Base-by-base conservation (phyloP, 1,284 basidiomycete species). In the Retiboletus flavoniger region DNA sequence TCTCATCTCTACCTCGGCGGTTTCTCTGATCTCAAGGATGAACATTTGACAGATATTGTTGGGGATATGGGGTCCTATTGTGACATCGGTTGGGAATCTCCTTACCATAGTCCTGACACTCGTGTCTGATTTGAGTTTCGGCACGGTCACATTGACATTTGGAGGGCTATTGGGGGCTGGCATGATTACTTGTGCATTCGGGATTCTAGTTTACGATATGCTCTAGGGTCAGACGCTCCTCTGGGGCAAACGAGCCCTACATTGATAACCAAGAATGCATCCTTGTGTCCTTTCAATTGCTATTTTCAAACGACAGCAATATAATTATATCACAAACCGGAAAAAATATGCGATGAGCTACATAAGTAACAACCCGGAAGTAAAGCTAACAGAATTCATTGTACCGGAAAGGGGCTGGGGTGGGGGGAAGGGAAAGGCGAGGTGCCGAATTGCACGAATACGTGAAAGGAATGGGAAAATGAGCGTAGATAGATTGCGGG, bases 31-130 rank as follows among this genome's bases (percentile, higher is more conserved):
- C 52, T 63, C 44, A 53, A 28, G n/a, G 5, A 51, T 55, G 29
- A 24, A 28, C 16, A 8, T 46, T 51, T 54, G 53, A 13, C 57
- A 92, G 90, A 80, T 91, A 51, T 73, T 93, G 2, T 71, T 94
- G 38, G 86, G 85, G 17, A 66, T 88, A 13, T 94, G 90, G 91
- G 93, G 92, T 7, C 91, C 92, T 2, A 83, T 94, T 42, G 80
- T 92, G 47, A 83, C 83, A n/a, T 90, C 89, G 8, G 90, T 93
- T 39, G 91, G 90, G 42, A 89, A 80, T 68, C 77, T 95, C 17
- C 77, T 93, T 47, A 93, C 92, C 7, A 93, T 93, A 60, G 87
- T 93, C 28, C 78, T 94, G 43, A 87, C 91, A 26, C 81, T 90
- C 53, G 63, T 89, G 19, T 84, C 85, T 26, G 91, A 94, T 68